Evolutionary conservation across 768 basidiomycete species (phyloP).

Genomic region (Kockovaella imperatae): DNA sequence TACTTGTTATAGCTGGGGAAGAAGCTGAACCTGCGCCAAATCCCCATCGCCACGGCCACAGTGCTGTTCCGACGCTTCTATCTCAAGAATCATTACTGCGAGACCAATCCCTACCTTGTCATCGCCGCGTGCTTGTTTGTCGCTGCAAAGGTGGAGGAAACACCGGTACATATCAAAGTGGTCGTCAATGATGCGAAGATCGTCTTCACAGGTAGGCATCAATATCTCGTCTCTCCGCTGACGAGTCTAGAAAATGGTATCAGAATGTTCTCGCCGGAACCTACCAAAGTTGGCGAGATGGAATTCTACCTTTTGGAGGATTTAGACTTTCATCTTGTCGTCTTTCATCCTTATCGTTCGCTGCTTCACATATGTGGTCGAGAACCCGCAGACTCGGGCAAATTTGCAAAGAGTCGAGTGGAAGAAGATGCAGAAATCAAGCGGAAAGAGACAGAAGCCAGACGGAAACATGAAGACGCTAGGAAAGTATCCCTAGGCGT

Average conservation of each 20-base stretch:
- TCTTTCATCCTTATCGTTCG: constrained; percentile 93
- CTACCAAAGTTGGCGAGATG: constrained; percentile 93
- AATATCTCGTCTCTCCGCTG: constrained; percentile 18
- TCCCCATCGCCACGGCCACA: constrained; percentile 85
- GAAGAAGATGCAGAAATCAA: constrained; percentile 26
- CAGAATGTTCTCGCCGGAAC: constrained; percentile 76
- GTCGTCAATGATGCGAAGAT: constrained; percentile 73
- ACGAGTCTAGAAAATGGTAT: constrained; percentile 48
- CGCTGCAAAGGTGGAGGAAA: constrained; percentile 95
- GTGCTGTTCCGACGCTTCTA: constrained; percentile 97
- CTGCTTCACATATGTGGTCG: constrained; percentile 68
- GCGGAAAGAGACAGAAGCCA: constrained; percentile 51
- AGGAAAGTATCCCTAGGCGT: constrained; percentile 12
- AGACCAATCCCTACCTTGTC: constrained; percentile 90
- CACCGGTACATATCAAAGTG: constrained; percentile 86
- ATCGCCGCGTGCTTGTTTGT: constrained; percentile 90
- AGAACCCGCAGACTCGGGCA: constrained; percentile 48
- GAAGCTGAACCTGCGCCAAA: constrained; percentile 71
- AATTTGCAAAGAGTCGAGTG: constrained; percentile 33
- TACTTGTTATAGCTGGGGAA: too few relatives aligned
- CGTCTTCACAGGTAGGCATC: constrained; percentile 51
- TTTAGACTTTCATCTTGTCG: constrained; percentile 83
- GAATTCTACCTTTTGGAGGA: constrained; percentile 97
- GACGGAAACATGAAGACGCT: constrained; percentile 51
- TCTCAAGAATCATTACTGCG: constrained; percentile 87